Conservation (phyloP, 2,329 filamentous ascomycete genomes). For the Didymella glomerata region DNA sequence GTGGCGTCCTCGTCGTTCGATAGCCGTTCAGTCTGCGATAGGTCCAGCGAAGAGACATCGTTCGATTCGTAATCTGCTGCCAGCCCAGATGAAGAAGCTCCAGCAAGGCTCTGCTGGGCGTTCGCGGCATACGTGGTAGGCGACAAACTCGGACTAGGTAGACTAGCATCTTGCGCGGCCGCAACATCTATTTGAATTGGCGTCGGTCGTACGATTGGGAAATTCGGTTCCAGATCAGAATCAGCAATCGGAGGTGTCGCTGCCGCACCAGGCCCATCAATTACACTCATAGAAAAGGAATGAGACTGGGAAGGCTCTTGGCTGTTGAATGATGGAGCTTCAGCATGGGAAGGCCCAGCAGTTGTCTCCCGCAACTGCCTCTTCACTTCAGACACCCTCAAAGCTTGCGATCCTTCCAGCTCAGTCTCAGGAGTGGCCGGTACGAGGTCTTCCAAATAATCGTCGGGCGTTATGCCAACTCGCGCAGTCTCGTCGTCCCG, state of each 20-base stretch:
- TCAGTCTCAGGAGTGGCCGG: slow-evolving; percentile 53
- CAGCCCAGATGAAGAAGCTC: slow-evolving; percentile 34
- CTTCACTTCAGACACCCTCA: slow-evolving; percentile 30
- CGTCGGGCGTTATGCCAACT: slow-evolving; percentile 41
- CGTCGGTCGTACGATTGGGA: slow-evolving; percentile 48
- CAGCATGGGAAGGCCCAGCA: slow-evolving; percentile 34
- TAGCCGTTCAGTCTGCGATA: slow-evolving; percentile 34
- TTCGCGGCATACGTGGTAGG: slow-evolving; percentile 83
- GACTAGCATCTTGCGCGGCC: slow-evolving; percentile 83
- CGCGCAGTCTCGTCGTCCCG: slow-evolving; percentile 36
- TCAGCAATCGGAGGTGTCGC: slow-evolving; percentile 81
- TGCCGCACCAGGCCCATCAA: slow-evolving; percentile 62
- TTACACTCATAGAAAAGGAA: slow-evolving; percentile 36
- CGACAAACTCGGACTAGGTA: slow-evolving; percentile 93
- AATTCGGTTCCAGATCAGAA: slow-evolving; percentile 69
- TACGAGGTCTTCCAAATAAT: slow-evolving; percentile 45
- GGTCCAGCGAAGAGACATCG: slow-evolving; percentile 50
- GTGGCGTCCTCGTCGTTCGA: slow-evolving; percentile 27
- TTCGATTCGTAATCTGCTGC: slow-evolving; percentile 46
- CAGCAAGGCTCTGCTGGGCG: slow-evolving; percentile 49
- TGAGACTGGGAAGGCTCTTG: slow-evolving; percentile 31
- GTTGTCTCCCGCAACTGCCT: slow-evolving; percentile 41
- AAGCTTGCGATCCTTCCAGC: slow-evolving; percentile 34
- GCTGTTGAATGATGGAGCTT: slow-evolving; percentile 23
- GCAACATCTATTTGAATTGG: slow-evolving; percentile 70